Evolutionary conservation across 768 basidiomycete species (phyloP), one percentile per base, ranked within the genome.

Genomic region (Amanita inopinata): DNA sequence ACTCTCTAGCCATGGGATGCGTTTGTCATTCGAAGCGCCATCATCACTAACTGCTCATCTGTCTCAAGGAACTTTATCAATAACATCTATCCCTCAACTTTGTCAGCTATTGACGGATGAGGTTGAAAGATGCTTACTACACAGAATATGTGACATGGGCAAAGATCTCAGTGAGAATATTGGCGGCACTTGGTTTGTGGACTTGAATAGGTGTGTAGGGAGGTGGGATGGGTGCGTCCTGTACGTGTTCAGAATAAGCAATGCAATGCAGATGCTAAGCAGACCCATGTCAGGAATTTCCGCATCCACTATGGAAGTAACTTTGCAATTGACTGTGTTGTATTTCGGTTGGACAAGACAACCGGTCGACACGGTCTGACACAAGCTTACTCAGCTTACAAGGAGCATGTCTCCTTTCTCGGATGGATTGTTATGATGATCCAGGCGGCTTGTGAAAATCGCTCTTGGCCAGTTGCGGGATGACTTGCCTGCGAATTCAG

Each of bases 141-240:
- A 72, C 24, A 64, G 78, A 46, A 79, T 90, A 42, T 82, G 83
- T 50, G 78, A 76, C 46, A 61, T 81, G 18, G 86, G 86, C 4
- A 65, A 62, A 14, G 69, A 68, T 38, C 56, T 75, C 5, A 72
- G 70, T 39, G 65, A 69, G 25, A 57, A 68, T 22, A 64, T 73
- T 10, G 77, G 78, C 33, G 80, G 79, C 10, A 78, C 76, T 2
- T 90, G 86, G 86, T 83, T 89, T 48, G 76, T 88, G 18, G 86
- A 90, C 51, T 55, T 75, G 33, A 71, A 81, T 42, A 74, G 76
- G 44, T 78, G 79, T 33, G 73, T 89, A 17, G 86, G 83, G 5
- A 69, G 83, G 53, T 88, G 86, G 85, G 85, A 87, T 49, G 81
- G 83, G 2, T 78, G 74, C 49, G 76, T 80, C 14, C 48, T 87